Evolutionary conservation across 371 early-diverging fungal species (phyloP), one percentile per base, ranked within the genome.

Genomic region (Umbelopsis sp.): DNA sequence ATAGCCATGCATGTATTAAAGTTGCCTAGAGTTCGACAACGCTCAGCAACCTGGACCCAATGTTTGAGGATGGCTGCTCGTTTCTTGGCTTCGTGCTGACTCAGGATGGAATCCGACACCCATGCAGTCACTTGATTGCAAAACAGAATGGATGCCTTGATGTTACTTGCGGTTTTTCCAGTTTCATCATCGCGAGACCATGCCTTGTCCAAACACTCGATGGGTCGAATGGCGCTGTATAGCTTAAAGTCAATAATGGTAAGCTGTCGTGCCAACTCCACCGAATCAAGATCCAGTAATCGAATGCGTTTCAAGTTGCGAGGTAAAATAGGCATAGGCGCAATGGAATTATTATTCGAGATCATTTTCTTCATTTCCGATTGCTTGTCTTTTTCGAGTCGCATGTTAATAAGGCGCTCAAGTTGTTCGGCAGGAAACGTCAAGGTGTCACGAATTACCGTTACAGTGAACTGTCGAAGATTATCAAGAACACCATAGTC

Each of bases 181-280:
- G 84, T 67, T 37, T 82, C 82, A 72, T 83, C 91, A 74, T 91
- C 84, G 63, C 87, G 76, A 67, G 91, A 86, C 97, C 97, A 98
- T 8, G 93, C 94, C 73, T 97, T 94, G 69, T 90, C 87, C 45
- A 98, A 74, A 68, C 94, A 93, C 79, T 98, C 98, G 57, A 89
- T 83, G 4, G 95, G 93, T 46, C 88, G 84, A 66, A 98, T 94
- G 65, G 87, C 87, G 78, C 86, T 88, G 75, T 93, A 97, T 12
- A 91, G 63, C 41, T 85, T 87, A 20, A 88, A 91, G 71, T 96
- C 95, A 67, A 96, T 88, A 57, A 98, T 80, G 2, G 96, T 96
- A 65, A 99, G 74, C 76, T 99, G 98, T 12, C 99, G 85, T 0
- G 97, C 97, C 35, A 98, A 69, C 76, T 99, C 99, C 24, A 95